phyloP scores from a whole-genome alignment of 2,329 filamentous ascomycete genomes.

The Neofusicoccum kwambonambiense region DNA sequence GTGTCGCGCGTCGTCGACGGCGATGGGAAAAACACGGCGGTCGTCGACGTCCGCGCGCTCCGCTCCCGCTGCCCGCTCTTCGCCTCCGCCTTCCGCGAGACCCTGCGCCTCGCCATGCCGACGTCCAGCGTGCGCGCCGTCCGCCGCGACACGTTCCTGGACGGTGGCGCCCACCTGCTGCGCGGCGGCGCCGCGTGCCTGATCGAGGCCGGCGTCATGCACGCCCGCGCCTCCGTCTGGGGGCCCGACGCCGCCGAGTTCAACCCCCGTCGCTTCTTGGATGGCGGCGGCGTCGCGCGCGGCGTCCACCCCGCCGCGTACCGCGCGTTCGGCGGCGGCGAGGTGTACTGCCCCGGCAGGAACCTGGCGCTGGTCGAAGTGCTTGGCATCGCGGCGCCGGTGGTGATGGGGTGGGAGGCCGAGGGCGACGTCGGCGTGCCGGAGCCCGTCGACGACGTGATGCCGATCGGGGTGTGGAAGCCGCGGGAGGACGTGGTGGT shows the following conservation, averaged over 20 bases:
- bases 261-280: too few relatives aligned
- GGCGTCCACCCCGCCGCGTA: too few relatives aligned
- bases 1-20: constrained; percentile 21
- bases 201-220: constrained; percentile 32
- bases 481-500: neutral
- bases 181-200: constrained; percentile 37
- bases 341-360: too few relatives aligned
- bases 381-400: too few relatives aligned
- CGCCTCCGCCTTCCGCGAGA: constrained; percentile 47
- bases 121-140: constrained; percentile 43
- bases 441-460: too few relatives aligned
- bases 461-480: neutral
- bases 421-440: too few relatives aligned
- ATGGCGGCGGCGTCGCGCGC: too few relatives aligned
- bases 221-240: constrained; percentile 23
- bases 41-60: constrained; percentile 41
- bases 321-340: too few relatives aligned
- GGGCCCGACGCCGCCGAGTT: too few relatives aligned
- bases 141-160: constrained; percentile 42
- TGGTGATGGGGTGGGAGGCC: too few relatives aligned
- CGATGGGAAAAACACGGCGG: neutral
- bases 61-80: constrained; percentile 45
- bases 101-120: constrained; percentile 43
- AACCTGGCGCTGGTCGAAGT: too few relatives aligned
- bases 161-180: constrained; percentile 51